Evolutionary conservation across 768 basidiomycete genomes (phyloP).

Genomic region (Russula emetica): DNA sequence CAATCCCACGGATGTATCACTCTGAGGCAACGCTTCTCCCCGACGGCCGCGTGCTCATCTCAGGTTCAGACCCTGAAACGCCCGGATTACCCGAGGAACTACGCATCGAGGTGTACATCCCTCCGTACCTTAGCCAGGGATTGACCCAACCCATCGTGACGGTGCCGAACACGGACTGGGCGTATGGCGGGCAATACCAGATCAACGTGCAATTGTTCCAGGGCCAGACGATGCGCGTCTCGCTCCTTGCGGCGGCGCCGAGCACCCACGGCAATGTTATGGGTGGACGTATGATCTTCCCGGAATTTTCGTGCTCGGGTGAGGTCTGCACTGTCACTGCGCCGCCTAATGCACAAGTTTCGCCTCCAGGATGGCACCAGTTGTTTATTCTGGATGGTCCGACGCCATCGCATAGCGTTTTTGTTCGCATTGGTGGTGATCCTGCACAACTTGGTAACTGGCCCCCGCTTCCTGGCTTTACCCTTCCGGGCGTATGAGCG

Average conservation of each 20-base stretch:
- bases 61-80: slow-evolving; percentile 71
- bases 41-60: slow-evolving; percentile 69
- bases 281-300: slow-evolving; percentile 69
- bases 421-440: slow-evolving; percentile 79
- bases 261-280: slow-evolving; percentile 77
- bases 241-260: slow-evolving; percentile 67
- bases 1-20: slow-evolving; percentile 72
- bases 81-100: slow-evolving; percentile 67
- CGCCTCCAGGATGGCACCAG: slow-evolving; percentile 75
- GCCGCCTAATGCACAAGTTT: slow-evolving; percentile 62
- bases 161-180: slow-evolving; percentile 59
- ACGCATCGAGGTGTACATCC: slow-evolving; percentile 75
- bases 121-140: slow-evolving; percentile 74
- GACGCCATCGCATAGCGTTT: slow-evolving; percentile 68
- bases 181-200: slow-evolving; percentile 46
- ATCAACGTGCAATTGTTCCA: slow-evolving; percentile 46
- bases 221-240: slow-evolving; percentile 49
- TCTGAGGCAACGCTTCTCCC: slow-evolving; percentile 72
- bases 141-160: slow-evolving; percentile 58
- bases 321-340: slow-evolving; percentile 73
- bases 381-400: slow-evolving; percentile 74
- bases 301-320: slow-evolving; percentile 63
- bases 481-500: slow-evolving; percentile 52
- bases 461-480: slow-evolving; percentile 67
- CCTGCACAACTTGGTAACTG: slow-evolving; percentile 68